Percentiles rank a stretch among this genome's conserved stretches.
Conservation (phyloP, 495 filamentous ascomycete species). For the Saxispiralis lemnorum region DNA sequence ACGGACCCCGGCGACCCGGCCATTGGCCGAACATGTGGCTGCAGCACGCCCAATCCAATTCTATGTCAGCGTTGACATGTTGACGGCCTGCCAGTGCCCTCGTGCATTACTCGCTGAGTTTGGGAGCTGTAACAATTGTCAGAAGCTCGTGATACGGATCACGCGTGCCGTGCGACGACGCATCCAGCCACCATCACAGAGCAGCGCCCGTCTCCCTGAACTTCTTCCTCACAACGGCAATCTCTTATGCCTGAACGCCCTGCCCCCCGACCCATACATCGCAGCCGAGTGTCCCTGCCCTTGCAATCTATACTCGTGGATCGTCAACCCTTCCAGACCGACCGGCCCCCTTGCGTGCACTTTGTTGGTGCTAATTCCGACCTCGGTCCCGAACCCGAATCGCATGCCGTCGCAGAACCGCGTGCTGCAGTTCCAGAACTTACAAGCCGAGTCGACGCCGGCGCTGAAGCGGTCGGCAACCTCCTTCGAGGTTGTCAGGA, state of each 20-base stretch:
- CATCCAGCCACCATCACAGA: too few relatives aligned
- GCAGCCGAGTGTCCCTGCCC: slow-evolving; percentile 62
- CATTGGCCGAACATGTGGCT: not conserved
- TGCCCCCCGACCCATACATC: slow-evolving; percentile 56
- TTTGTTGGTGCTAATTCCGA: slow-evolving; percentile 96
- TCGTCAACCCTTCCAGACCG: slow-evolving; percentile 82
- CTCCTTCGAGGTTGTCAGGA: slow-evolving; percentile 50
- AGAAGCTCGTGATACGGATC: too few relatives aligned
- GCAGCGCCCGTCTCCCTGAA: too few relatives aligned
- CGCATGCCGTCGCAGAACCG: slow-evolving; percentile 92
- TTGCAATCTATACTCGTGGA: slow-evolving; percentile 82
- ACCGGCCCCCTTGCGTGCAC: slow-evolving; percentile 90
- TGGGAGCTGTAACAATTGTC: too few relatives aligned
- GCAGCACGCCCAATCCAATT: not conserved
- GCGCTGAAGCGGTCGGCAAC: slow-evolving; percentile 65
- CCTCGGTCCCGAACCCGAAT: slow-evolving; percentile 94
- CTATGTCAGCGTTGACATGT: too few relatives aligned
- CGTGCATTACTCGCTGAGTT: too few relatives aligned
- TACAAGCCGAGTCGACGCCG: slow-evolving; percentile 72
- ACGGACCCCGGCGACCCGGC: too few relatives aligned
- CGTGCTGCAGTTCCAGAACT: slow-evolving; percentile 93
- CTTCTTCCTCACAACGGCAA: slow-evolving; percentile 22
- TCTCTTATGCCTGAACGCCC: slow-evolving; percentile 50
- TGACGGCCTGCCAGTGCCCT: too few relatives aligned
- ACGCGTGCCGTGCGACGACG: too few relatives aligned